These are phyloP conservation scores for Aspergillus novoparasiticus DNA, from an alignment of 2,329 filamentous ascomycete genomes.

Conservation along the genomic window DNA sequence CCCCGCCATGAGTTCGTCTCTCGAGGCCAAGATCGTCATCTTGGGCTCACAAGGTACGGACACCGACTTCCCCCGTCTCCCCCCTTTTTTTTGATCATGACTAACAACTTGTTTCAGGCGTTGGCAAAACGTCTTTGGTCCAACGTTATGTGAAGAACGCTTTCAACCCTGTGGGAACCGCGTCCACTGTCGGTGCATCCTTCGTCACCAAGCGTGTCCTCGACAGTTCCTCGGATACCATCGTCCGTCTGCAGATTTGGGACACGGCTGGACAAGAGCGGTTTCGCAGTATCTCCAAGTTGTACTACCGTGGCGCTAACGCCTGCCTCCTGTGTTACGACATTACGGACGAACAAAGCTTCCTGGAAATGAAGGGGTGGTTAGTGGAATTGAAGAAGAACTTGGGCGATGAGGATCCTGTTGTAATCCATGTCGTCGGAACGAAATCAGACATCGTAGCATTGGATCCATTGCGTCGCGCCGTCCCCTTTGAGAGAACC, in stretches of 20 bases:
- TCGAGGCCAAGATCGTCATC: slow-evolving; percentile 57
- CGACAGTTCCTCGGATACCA: slow-evolving; percentile 81
- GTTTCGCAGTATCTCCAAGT: slow-evolving; percentile 88
- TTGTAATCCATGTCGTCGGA: slow-evolving; percentile 91
- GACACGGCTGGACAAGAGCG: slow-evolving; percentile 95
- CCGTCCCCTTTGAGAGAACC: slow-evolving; percentile 91
- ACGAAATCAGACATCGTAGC: slow-evolving; percentile 92
- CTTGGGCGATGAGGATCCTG: slow-evolving; percentile 65
- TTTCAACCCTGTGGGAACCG: slow-evolving; percentile 45
- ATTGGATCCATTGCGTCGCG: slow-evolving; percentile 73
- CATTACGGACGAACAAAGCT: slow-evolving; percentile 83
- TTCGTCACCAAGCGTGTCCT: slow-evolving; percentile 79
- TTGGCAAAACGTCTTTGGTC: slow-evolving; percentile 56
- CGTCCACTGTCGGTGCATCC: slow-evolving; percentile 76
- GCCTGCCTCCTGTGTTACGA: slow-evolving; percentile 93
- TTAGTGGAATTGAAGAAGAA: slow-evolving; percentile 81
- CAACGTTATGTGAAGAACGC: slow-evolving; percentile 52
- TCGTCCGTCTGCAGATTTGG: slow-evolving; percentile 93
- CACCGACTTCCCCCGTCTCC: not conserved
- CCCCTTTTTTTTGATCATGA: no score
- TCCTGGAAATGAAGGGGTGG: slow-evolving; percentile 91
- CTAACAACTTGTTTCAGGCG: slow-evolving; percentile 37
- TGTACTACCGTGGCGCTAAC: slow-evolving; percentile 96
- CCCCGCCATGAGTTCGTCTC: slow-evolving; percentile 49
- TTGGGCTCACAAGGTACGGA: slow-evolving; percentile 52